Evolutionary conservation across 2,329 filamentous ascomycete genomes (phyloP), one percentile per base, ranked within the genome.

Genomic region (Aspergillus pseudonomiae): DNA sequence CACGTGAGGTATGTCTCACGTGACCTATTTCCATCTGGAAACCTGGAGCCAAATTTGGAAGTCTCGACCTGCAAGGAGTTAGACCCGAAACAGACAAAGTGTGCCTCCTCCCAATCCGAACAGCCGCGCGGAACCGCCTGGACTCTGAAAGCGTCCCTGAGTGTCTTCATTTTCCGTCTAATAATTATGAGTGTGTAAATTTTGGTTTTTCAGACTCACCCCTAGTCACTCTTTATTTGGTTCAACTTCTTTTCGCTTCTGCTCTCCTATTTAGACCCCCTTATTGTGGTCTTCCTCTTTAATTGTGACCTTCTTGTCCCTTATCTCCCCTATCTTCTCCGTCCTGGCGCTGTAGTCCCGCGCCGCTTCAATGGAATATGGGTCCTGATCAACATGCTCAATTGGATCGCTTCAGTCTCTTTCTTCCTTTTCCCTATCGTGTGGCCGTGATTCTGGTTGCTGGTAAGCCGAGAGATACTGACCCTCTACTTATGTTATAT

Each of bases 401-500:
- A 72, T 70, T 96, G 79, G 94, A 97, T 85, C 86, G 88, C 78
- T 95, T 97, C 84, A 94, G 91, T 85, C 84, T 92, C 75, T 85
- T 91, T 67, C 89, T 98, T 69, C 95, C 94, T 59, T 84, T 98
- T 65, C 94, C 95, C 50, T 97, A 94, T 78, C 90, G 94, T 69
- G 88, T 97, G 63, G 92, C 93, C 65, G 86, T 96, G 70, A 90
- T 97, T 71, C 82, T 95, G 67, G 90, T 96, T 59, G 82, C 96
- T 67, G 94, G 93, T 96, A 83, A 67, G 85, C 54, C 60, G 32
- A 30, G 58, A 46, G 21, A 46, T 50, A 48, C 45, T 46, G 12
- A n/a, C 57, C 7, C 16, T 65, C 4, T 2, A 48, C 52, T 56
- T 24, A 5, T 24, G 10, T 41, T 32, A 39, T 52, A 24, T 57